Evolutionary conservation across 345 rosid genomes (phyloP).

Genomic region (Eucalyptus marginata): DNA sequence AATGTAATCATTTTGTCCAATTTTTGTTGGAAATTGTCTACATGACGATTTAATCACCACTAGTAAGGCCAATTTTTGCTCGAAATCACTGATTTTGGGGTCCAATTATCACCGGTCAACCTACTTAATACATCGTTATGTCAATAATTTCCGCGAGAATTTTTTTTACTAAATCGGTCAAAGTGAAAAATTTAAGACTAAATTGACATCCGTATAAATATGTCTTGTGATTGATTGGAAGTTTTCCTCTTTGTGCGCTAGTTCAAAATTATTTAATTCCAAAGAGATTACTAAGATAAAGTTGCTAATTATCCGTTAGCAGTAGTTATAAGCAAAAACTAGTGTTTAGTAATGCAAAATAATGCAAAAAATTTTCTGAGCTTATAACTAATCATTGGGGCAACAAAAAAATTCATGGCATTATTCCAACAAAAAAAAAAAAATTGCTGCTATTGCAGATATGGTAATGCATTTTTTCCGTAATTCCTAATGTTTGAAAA

Average conservation of each 20-base stretch:
- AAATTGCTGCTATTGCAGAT: not conserved
- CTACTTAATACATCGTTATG: not conserved
- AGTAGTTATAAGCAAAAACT: not conserved
- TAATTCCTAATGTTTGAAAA: not conserved
- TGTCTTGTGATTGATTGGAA: too few species aligned
- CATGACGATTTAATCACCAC: not conserved
- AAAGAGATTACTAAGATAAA: not conserved
- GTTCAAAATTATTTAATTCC: not conserved
- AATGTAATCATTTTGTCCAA: not conserved
- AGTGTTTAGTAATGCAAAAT: not conserved
- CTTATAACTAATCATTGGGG: not conserved
- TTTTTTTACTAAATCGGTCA: too few species aligned
- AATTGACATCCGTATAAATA: accelerated
- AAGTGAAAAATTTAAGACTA: too few species aligned
- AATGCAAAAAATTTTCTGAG: not conserved
- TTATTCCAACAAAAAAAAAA: not conserved
- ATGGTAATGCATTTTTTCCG: not conserved
- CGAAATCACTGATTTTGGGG: accelerated
- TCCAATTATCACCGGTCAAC: accelerated
- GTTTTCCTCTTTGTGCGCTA: accelerated
- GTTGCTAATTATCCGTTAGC: not conserved
- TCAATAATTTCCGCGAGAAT: accelerated
- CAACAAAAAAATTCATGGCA: not conserved
- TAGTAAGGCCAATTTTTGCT: not conserved
- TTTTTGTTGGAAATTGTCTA: not conserved